Conservation (phyloP, 106 monocot species). For the Hemerocallis citrina region DNA sequence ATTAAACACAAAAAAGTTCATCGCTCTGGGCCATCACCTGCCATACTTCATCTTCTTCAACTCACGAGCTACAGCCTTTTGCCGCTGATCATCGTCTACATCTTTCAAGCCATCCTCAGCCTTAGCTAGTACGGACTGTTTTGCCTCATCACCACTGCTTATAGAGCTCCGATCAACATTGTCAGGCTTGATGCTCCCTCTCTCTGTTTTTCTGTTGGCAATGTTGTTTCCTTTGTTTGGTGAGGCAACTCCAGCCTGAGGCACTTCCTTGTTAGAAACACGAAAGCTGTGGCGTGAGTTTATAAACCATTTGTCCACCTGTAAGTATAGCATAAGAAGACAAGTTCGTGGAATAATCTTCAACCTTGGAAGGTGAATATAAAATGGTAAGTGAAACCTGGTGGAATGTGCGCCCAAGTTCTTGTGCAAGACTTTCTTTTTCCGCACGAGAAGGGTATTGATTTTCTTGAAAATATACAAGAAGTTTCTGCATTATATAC, state of each 20-base stretch:
- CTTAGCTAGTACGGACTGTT: not conserved
- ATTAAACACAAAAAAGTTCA: too few species aligned
- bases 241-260: not conserved
- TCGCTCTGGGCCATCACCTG: too few species aligned
- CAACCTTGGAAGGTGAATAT: not conserved
- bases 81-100: constrained; percentile 9
- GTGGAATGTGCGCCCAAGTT: constrained; percentile 12
- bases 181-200: not conserved
- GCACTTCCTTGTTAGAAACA: not conserved
- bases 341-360: not conserved
- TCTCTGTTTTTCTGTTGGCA: not conserved
- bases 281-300: constrained; percentile 4
- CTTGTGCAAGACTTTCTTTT: constrained; percentile 17
- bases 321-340: not conserved
- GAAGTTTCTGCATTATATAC: constrained; percentile 16
- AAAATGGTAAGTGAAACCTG: constrained; percentile 8
- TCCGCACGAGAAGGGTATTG: constrained; percentile 17
- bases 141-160: not conserved
- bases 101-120: not conserved
- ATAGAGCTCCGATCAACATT: not conserved
- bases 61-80: constrained; percentile 17
- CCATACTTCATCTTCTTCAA: constrained; percentile 15
- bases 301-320: constrained; percentile 13
- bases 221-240: not conserved
- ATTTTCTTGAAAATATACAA: constrained; percentile 20